Evolutionary conservation across 768 basidiomycete species (phyloP).

Genomic region (Hericium erinaceus): DNA sequence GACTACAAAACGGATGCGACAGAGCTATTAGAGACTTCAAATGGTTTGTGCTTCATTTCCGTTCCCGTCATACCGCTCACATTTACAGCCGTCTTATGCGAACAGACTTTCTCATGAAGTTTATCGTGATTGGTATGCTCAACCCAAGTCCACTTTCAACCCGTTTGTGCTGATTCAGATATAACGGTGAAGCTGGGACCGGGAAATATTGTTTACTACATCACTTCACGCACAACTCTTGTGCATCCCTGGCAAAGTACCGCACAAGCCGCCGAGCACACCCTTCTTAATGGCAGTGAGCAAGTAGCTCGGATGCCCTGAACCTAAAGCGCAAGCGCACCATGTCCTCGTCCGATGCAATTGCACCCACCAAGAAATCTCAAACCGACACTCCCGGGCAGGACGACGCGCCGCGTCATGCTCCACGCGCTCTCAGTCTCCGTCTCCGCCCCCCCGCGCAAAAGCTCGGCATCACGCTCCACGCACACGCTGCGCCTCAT

Average conservation of each 20-base stretch:
- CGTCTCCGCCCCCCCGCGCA: constrained; percentile 63
- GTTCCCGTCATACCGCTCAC: background rate
- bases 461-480: constrained; percentile 58
- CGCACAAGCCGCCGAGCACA: background rate
- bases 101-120: constrained; percentile 96
- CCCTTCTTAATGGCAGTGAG: background rate
- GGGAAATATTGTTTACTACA: constrained; percentile 96
- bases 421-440: constrained; percentile 58
- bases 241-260: constrained; percentile 37
- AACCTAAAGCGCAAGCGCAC: background rate
- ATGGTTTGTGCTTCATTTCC: constrained; percentile 43
- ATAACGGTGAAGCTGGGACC: constrained; percentile 85
- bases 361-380: background rate
- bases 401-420: constrained; percentile 41
- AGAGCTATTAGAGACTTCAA: constrained; percentile 88
- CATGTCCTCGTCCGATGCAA: background rate
- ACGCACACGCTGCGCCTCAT: constrained; percentile 42
- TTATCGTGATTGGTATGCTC: constrained; percentile 82
- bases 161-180: background rate
- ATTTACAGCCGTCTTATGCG: background rate
- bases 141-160: no score
- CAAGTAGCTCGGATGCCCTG: background rate
- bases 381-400: background rate
- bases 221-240: constrained; percentile 92
- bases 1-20: constrained; percentile 79